phyloP scores from a whole-genome alignment of 768 basidiomycete genomes.

The Termitomyces sp. region DNA sequence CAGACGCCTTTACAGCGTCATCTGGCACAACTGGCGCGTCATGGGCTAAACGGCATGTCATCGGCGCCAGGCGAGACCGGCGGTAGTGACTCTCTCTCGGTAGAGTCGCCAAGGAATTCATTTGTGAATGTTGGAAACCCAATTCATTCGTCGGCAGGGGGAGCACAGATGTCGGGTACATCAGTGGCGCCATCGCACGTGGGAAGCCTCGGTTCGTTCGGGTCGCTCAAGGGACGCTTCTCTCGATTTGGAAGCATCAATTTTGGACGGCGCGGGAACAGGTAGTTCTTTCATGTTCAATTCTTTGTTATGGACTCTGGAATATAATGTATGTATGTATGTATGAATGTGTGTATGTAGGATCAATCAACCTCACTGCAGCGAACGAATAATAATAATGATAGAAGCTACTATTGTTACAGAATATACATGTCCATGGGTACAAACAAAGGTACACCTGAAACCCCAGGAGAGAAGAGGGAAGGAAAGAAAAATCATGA shows the following conservation, averaged over 20 bases:
- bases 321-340: slow-evolving; percentile 2
- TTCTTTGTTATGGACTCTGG: slow-evolving; percentile 11
- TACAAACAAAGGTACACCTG: slow-evolving; percentile 6
- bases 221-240: slow-evolving; percentile 69
- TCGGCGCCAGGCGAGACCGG: slow-evolving; percentile 68
- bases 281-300: slow-evolving; percentile 16
- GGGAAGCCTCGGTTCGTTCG: slow-evolving; percentile 53
- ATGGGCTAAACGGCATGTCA: slow-evolving; percentile 80
- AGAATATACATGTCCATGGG: slow-evolving; percentile 1
- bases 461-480: slow-evolving; percentile 1
- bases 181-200: slow-evolving; percentile 64
- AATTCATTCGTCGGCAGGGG: slow-evolving; percentile 31
- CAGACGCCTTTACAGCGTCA: slow-evolving; percentile 79
- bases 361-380: not conserved
- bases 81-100: slow-evolving; percentile 57
- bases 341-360: slow-evolving; percentile 7
- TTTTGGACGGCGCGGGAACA: slow-evolving; percentile 50
- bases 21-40: slow-evolving; percentile 75
- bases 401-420: slow-evolving; percentile 9
- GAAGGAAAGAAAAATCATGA: not conserved
- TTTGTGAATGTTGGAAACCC: slow-evolving; percentile 68
- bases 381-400: slow-evolving; percentile 7
- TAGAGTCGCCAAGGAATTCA: slow-evolving; percentile 70
- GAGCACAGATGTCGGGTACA: slow-evolving; percentile 45
- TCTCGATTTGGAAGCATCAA: slow-evolving; percentile 75